Base-by-base conservation (phyloP, 768 basidiomycete genomes). In the Stropharia rugosoannulata region DNA sequence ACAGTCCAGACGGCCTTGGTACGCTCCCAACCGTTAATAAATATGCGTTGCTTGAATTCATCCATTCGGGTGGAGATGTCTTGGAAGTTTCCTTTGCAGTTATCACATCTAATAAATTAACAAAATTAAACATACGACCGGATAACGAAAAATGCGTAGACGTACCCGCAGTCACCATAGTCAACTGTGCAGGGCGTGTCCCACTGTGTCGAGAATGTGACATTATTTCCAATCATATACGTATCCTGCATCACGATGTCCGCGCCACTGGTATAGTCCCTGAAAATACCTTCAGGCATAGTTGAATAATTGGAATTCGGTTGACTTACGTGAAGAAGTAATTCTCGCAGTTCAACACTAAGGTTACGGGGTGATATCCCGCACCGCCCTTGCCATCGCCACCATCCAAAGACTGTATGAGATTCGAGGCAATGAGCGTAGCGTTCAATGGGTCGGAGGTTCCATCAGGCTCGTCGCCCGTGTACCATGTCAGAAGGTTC, bases 1-100 rank as follows among this genome's bases (percentile, higher is more conserved):
- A 92, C 90, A 1, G 85, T 83, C 91, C 90, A 92, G 0, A 90
- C 77, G 1, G 86, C 80, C 65, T 88, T 85, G 5, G 78, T 81
- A 10, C 81, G 73, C 59, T 85, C 84, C 84, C 87, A 87, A 1
- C 86, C 87, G 58, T 86, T 80, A 46, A 80, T 74, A 57, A 82
- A 79, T 13, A 86, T 62, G 18, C 88, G 76, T 47, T 83, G 71
- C 46, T 70, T 70, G 70, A 86, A 90, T 55, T 85, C 78, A 48
- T 88, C 83, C 74, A 90, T 82, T 32, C 89, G 75, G 0, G 74
- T 75, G 10, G 83, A 80, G 50, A 91, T 84, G 63, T 92, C 89
- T 56, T 84, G 80, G 60, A 89, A 87, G n/a, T 68, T 72, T 2
- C 87, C 88, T 52, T 80, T 70, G 67, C 91, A 93, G 59, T 82